Evolutionary conservation across 371 early-diverging fungal species (phyloP), one percentile per base, ranked within the genome.

Genomic region (Mucor piriformis): DNA sequence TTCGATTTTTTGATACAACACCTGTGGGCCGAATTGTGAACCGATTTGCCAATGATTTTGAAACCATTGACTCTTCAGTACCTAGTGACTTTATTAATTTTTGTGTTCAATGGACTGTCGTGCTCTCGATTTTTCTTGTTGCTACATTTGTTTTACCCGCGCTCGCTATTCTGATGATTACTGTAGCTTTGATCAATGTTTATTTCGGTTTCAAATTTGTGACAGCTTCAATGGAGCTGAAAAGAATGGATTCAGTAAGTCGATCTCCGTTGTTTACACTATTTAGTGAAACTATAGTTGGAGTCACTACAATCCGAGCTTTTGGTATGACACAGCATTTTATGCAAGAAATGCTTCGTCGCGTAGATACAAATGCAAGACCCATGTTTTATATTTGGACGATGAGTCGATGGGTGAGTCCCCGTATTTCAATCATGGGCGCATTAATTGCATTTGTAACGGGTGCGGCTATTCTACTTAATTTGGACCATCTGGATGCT

Each of bases 331-430:
- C 58, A n/a, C 59, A 76, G 18, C 65, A 83, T 32, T 90, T 85
- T 37, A 70, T 79, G 71, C 64, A 69, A 23, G 76, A 77, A 23
- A 83, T 83, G 11, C 59, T 83, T 54, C 59, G 60, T 15, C 60
- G 68, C 18, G 61, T 88, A 11, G 88, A 90, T 65, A 63, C 57
- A 50, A 80, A 92, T 69, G 79, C 87, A 59, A 68, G 89, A 6
- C 83, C 91, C 6, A 89, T 77, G 63, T 90, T 85, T 51, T 82
- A 77, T 53, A 38, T 83, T 35, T 92, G 92, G 88, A 83, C 82
- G 21, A 83, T 86, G 53, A 92, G 91, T 74, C 82, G 92, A 33
- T 94, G 95, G 95, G 79, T 93, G 25, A 80, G 81, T 58, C 66
- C 88, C 23, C 88, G 95, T 3, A 82, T 86, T 16, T 88, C 90